phyloP scores from a whole-genome alignment of 2,329 filamentous ascomycete genomes.

The Xylariaceae sp. region DNA sequence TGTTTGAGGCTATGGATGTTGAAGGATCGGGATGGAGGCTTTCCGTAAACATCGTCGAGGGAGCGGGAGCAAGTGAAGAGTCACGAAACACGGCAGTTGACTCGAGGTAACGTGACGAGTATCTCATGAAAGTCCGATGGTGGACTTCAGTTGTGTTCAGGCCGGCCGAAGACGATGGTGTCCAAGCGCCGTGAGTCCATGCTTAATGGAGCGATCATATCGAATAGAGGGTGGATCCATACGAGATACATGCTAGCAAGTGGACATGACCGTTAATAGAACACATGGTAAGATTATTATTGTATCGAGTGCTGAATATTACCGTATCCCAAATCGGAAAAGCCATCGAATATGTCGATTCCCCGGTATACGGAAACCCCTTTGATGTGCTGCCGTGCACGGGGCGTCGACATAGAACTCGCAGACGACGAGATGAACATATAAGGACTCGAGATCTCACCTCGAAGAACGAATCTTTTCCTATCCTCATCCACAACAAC shows the following conservation, averaged over 20 bases:
- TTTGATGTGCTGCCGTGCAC: background rate
- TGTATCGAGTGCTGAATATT: background rate
- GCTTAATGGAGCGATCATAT: background rate
- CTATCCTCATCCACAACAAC: background rate
- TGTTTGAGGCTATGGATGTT: too few relatives aligned
- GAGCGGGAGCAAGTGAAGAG: background rate
- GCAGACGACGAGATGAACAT: constrained; percentile 5
- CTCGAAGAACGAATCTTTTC: background rate
- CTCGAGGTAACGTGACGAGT: background rate
- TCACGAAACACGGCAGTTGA: background rate
- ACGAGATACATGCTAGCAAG: background rate
- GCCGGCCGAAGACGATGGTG: background rate
- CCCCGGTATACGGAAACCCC: background rate
- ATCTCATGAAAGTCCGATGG: background rate
- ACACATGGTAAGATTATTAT: background rate
- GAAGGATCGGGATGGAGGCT: background rate
- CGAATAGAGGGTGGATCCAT: background rate
- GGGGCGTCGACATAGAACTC: background rate
- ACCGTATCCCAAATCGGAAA: background rate
- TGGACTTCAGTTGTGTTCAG: background rate
- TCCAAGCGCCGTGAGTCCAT: background rate
- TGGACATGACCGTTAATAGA: background rate
- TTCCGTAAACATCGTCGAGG: background rate
- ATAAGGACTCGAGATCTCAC: background rate
- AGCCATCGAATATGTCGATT: background rate